Base-by-base conservation (phyloP, 768 basidiomycete species). In the Leccinum longicurvipes region DNA sequence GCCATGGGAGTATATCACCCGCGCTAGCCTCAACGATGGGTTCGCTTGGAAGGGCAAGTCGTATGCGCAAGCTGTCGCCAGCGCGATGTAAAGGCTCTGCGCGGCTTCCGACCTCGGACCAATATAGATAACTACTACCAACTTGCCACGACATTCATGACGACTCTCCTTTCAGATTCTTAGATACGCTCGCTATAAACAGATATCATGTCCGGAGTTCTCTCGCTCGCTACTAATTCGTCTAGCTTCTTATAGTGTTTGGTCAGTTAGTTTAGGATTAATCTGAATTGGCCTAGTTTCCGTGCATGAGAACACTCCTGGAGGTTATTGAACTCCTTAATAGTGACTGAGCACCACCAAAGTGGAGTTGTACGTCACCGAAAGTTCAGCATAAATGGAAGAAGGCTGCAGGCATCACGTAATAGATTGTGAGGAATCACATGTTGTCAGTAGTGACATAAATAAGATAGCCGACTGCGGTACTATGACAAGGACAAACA, bases 1-100 rank as follows among this genome's bases (percentile, higher is more conserved):
- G 24, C 59, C 65, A 21, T 71, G 70, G 70, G 71, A 71, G 32
- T 72, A 73, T 48, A 34, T 71, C 17, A 63, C 69, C 47, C 67
- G 68, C 24, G 57, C 69, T 9, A 65, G 67, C 45, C 10, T 69
- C 29, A 54, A 57, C 31, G 67, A 72, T 11, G 67, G 66, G 8
- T 55, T 65, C 42, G 50, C 60, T 44, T 70, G 69, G 68, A 66
- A 63, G 65, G 67, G 64, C 53, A 65, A 70, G 53, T 72, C 70
- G 9, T 71, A 71, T 45, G 70, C 70, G 14, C 67, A 71, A 48
- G 70, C 57, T 2, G 71, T 50, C 47, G 60, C 49, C 27, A 59
- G 58, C 39, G 62, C 68, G 28, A 60, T 69, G 60, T 69, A 57
- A 56, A 36, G 19, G 39, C 44, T 45, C 27, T 46, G 6, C 11